Evolutionary conservation across 1,284 basidiomycete genomes (phyloP), one percentile per base, ranked within the genome.

Genomic region (Ceratobasidium sp.): DNA sequence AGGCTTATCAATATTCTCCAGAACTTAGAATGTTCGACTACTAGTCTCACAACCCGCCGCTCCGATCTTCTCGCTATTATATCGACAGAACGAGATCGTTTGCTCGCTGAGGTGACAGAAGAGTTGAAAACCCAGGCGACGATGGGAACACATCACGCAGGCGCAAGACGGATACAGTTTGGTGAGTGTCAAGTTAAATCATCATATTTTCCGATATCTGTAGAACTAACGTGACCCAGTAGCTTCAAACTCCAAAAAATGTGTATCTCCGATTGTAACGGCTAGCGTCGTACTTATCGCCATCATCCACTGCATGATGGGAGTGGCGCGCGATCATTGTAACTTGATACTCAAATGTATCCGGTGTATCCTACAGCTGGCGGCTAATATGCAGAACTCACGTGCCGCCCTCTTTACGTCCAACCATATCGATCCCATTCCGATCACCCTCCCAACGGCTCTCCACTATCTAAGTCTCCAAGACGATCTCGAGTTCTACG

Each of bases 301-400:
- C 7, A 28, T 59, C 9, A 38, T 59, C 10, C 57, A 59, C 23
- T 59, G 57, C 33, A 59, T 59, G 57, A 59, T 59, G 57, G 57
- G 57, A 5, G 57, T 59, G 15, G 57, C 57, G 17, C 57, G 57
- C 23, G 57, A 59, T 38, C 57, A 59, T 17, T 59, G 57, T 26
- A 28, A 26, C 57, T 17, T 59, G 9, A 28, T 59, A 7, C 57
- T 59, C 10, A 26, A 28, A 28, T 28, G 57, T 28, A 6, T 59
- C 9, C 57, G 57, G 57, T 28, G 26, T 28, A 59, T 59, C 33
- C 23, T 59, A 28, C 57, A 13, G 15, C n/a, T 59, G 17, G 57
- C 33, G 4, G 57, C 57, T 15, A 12, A 59, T 13, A 59, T 59
- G 57, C 57, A 59, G 15, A 38, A 28, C 23, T 7, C 57, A 28